Evolutionary conservation across 1,284 basidiomycete genomes (phyloP).

Genomic region (Erythrobasidium hasegawianum): DNA sequence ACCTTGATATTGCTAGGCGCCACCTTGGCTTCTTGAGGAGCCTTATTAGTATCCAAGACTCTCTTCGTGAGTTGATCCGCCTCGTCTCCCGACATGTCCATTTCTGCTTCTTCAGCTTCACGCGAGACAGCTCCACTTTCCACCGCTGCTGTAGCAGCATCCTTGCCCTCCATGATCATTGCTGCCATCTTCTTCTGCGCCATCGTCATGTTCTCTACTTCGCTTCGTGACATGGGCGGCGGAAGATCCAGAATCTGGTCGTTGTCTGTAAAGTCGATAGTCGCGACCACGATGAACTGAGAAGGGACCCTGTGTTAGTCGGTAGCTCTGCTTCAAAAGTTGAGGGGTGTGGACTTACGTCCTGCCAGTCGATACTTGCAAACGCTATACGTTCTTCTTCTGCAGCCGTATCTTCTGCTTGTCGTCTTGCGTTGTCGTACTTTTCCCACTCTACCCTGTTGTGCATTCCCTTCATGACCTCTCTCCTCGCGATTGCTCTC

Average conservation of each 20-base stretch:
- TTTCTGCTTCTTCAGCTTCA: constrained; percentile 67
- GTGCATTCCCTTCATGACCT: constrained; percentile 69
- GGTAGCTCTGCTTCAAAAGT: too few species aligned
- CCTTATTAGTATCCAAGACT: constrained; percentile 50
- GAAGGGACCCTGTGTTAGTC: too few species aligned
- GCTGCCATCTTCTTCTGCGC: constrained; percentile 97
- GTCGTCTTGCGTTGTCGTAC: constrained; percentile 74
- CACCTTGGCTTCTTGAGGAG: constrained; percentile 6
- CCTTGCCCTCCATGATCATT: constrained; percentile 91
- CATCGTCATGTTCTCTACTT: constrained; percentile 92
- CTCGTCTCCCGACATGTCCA: constrained; percentile 68
- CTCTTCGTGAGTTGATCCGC: constrained; percentile 66
- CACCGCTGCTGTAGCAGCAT: constrained; percentile 52
- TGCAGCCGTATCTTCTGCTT: constrained; percentile 79
- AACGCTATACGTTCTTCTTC: constrained; percentile 85
- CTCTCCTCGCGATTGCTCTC: constrained; percentile 61
- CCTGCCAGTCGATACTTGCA: constrained; percentile 98
- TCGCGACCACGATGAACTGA: constrained; percentile 91
- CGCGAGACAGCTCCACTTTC: constrained; percentile 72
- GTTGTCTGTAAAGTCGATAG: constrained; percentile 92
- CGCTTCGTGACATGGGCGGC: constrained; percentile 87
- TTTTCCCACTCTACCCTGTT: constrained; percentile 86
- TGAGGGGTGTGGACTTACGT: constrained; percentile 50
- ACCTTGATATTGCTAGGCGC: constrained; percentile 47
- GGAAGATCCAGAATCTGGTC: constrained; percentile 89